Conservation (phyloP, 371 early-diverging fungal species). For the Rhizoclosmatium hyalinum region DNA sequence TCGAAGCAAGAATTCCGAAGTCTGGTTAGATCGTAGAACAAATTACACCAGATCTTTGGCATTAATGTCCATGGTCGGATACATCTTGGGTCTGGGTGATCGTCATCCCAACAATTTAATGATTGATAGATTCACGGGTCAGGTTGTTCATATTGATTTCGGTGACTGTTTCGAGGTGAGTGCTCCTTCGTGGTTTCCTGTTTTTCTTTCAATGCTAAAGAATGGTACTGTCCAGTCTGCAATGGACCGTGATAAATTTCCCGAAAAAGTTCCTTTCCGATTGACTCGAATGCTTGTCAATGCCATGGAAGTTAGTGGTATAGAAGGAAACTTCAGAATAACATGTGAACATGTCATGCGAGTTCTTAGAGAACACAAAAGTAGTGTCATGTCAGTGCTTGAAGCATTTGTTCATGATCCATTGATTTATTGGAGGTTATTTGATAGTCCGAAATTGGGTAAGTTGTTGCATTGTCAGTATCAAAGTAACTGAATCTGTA, state of each 20-base stretch:
- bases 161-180: constrained; percentile 97
- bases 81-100: constrained; percentile 97
- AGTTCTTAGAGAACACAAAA: constrained; percentile 93
- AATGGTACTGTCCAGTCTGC: constrained; percentile 71
- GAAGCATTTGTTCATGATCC: constrained; percentile 99
- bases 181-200: neutral
- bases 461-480: neutral
- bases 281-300: constrained; percentile 96
- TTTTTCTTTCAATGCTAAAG: neutral
- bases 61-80: constrained; percentile 98
- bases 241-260: constrained; percentile 95
- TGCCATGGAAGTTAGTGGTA: constrained; percentile 97
- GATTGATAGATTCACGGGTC: constrained; percentile 92
- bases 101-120: constrained; percentile 98
- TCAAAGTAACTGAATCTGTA: neutral
- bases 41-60: constrained; percentile 96
- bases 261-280: constrained; percentile 98
- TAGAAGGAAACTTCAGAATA: constrained; percentile 94
- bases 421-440: constrained; percentile 90
- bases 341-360: constrained; percentile 97
- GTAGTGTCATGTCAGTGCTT: constrained; percentile 96
- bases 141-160: constrained; percentile 98
- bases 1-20: constrained; percentile 92
- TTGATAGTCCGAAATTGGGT: constrained; percentile 55
- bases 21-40: constrained; percentile 94